These are phyloP conservation scores for Gossypium aridum DNA, from an alignment of 441 rosid genomes.

Conservation along the genomic window DNA sequence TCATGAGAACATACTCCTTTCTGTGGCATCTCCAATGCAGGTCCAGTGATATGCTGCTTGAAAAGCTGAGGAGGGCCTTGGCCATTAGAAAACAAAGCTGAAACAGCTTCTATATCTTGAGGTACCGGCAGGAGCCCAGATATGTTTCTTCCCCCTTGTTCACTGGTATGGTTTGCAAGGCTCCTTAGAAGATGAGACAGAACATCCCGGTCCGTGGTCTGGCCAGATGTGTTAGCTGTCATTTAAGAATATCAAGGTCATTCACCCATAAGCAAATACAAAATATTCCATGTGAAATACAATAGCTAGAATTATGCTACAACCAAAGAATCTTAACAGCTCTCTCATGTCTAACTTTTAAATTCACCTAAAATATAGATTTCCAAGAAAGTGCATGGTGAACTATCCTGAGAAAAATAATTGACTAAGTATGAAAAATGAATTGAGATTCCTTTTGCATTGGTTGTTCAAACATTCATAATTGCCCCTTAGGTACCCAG, in stretches of 20 bases:
- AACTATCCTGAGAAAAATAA: background rate
- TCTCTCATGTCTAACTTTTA: background rate
- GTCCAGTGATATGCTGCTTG: slow-evolving; percentile 34
- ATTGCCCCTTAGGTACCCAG: background rate
- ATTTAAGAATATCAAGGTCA: background rate
- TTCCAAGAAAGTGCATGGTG: background rate
- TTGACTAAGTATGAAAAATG: no score
- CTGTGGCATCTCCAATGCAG: slow-evolving; percentile 31
- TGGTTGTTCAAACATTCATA: background rate
- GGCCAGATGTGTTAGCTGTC: background rate
- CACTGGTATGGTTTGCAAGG: slow-evolving; percentile 47
- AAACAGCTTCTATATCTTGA: slow-evolving; percentile 43
- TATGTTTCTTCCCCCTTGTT: slow-evolving; percentile 51
- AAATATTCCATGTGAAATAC: background rate
- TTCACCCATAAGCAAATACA: background rate
- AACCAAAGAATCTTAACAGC: background rate
- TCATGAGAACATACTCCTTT: slow-evolving; percentile 31
- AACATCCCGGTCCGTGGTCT: background rate
- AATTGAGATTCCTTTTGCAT: background rate
- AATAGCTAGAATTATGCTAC: background rate
- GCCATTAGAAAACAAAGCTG: slow-evolving; percentile 38
- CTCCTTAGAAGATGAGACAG: background rate
- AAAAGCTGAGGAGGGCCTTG: slow-evolving; percentile 36
- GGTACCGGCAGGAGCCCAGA: slow-evolving; percentile 57
- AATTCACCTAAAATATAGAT: background rate